phyloP scores from a whole-genome alignment of 768 basidiomycete species.

The Porpolomopsis calyptriformis region DNA sequence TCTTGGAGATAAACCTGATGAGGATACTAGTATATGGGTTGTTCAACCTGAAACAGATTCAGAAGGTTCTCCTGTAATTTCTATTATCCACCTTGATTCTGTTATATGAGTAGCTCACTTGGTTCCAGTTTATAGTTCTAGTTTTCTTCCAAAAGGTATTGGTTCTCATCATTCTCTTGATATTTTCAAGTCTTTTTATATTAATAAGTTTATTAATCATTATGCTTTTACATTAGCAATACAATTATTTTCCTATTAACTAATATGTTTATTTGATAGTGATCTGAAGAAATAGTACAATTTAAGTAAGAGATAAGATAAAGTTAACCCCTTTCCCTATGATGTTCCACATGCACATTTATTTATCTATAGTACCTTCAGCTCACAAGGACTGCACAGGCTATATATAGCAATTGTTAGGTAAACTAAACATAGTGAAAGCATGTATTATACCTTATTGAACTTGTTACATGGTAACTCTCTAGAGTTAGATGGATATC shows the following conservation, averaged over 20 bases:
- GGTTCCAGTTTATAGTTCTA: slow-evolving; percentile 8
- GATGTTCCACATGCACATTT: too few species aligned
- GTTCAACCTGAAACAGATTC: slow-evolving; percentile 9
- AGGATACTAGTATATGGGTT: slow-evolving; percentile 13
- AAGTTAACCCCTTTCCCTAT: too few species aligned
- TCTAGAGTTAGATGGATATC: too few species aligned
- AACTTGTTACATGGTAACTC: too few species aligned
- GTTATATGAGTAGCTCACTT: slow-evolving; percentile 8
- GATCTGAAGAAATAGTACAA: too few species aligned
- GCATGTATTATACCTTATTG: too few species aligned
- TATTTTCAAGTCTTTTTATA: slow-evolving; percentile 11
- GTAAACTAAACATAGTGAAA: too few species aligned
- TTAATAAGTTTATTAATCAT: slow-evolving; percentile 17
- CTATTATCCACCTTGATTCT: slow-evolving; percentile 21
- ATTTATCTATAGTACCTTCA: too few species aligned
- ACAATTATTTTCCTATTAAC: background rate
- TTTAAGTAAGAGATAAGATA: too few species aligned
- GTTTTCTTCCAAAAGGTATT: slow-evolving; percentile 7
- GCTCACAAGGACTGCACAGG: too few species aligned
- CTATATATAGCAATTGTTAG: too few species aligned
- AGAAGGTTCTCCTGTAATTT: background rate
- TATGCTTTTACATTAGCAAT: slow-evolving; percentile 7
- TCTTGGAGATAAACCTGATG: slow-evolving; percentile 5
- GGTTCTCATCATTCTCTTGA: background rate
- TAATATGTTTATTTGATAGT: too few species aligned